Evolutionary conservation across 1,139 yeast species (phyloP).

Genomic region (Magnusiomyces tetraspermus): DNA sequence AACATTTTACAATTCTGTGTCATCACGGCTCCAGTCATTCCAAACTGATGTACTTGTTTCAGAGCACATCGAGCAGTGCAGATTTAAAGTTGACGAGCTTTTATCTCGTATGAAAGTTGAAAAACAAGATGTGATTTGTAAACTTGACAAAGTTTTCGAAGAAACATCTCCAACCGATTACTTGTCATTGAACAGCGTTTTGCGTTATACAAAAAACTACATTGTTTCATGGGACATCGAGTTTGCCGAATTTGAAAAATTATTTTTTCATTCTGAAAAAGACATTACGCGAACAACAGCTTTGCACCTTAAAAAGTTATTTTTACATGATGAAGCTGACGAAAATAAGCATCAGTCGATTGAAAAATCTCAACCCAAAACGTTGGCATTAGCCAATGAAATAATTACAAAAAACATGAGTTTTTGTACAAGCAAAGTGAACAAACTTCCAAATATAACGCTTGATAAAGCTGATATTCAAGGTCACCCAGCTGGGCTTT

Average conservation of each 20-base stretch:
- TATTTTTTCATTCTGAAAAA: conserved; percentile 80
- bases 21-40: conserved; percentile 61
- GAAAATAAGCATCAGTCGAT: conserved; percentile 20
- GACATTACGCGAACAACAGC: conserved; percentile 90
- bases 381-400: neutral
- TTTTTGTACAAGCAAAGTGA: neutral
- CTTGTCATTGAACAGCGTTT: conserved; percentile 56
- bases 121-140: conserved; percentile 36
- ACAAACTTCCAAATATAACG: too few species aligned
- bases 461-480: too few species aligned
- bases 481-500: too few species aligned
- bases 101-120: conserved; percentile 48
- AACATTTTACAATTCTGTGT: conserved; percentile 64
- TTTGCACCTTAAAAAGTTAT: conserved; percentile 69
- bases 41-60: conserved; percentile 66
- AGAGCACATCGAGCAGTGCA: conserved; percentile 65
- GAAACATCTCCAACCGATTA: conserved; percentile 55
- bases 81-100: conserved; percentile 48
- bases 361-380: neutral
- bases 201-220: conserved; percentile 66
- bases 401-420: neutral
- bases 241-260: conserved; percentile 70
- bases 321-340: conserved; percentile 39
- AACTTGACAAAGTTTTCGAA: conserved; percentile 47
- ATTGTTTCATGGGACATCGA: conserved; percentile 86